Percentiles rank a stretch among this genome's conserved stretches.
phyloP scores from a whole-genome alignment of 768 basidiomycete genomes.

The Mycena alexandri region DNA sequence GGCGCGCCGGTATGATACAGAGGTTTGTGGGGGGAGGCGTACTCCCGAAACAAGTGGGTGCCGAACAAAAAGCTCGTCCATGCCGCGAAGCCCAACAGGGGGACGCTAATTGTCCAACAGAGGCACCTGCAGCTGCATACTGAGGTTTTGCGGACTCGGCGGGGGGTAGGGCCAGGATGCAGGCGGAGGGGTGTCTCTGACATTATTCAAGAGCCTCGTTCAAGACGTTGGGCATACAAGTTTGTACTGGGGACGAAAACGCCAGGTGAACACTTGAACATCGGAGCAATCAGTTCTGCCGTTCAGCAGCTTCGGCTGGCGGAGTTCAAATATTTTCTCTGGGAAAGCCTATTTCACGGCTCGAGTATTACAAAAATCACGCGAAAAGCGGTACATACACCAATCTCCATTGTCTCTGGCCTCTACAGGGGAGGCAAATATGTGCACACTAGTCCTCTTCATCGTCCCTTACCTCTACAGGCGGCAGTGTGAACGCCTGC shows the following conservation, averaged over 20 bases:
- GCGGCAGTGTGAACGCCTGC: conserved; percentile 30
- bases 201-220: conserved; percentile 12
- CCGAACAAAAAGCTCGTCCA: conserved; percentile 6
- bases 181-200: conserved; percentile 1
- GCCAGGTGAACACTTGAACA: too few species aligned
- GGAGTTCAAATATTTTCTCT: too few species aligned
- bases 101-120: conserved; percentile 16
- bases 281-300: too few species aligned
- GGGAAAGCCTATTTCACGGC: too few species aligned
- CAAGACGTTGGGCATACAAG: too few species aligned
- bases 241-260: too few species aligned
- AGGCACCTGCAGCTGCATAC: conserved; percentile 9
- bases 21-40: conserved; percentile 18
- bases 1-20: conserved; percentile 15
- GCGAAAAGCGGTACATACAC: too few species aligned
- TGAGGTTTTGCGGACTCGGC: conserved; percentile 5
- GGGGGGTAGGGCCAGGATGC: conserved; percentile 16
- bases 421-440: too few species aligned
- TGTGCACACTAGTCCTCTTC: conserved; percentile 10
- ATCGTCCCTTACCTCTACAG: conserved; percentile 1
- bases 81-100: conserved; percentile 2
- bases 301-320: too few species aligned
- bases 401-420: too few species aligned
- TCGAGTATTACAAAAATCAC: too few species aligned
- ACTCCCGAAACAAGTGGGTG: neutral